Percentiles rank a stretch among this genome's conserved stretches.
Conservation (phyloP, 768 basidiomycete genomes). For the Lentinula sp. region DNA sequence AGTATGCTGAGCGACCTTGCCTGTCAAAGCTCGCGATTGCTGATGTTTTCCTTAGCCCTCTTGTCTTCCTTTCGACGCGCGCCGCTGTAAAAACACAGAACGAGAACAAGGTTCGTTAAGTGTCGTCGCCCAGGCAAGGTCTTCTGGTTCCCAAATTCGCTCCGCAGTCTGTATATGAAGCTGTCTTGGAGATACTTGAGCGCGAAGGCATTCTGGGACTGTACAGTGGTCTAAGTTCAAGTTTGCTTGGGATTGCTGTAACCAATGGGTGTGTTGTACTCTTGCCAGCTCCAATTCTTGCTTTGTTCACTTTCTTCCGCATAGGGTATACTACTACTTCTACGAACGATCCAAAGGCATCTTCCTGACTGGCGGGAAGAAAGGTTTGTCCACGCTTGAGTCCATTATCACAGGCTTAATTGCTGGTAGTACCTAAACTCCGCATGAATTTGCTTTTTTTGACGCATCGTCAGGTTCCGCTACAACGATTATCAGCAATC, state of each 20-base stretch:
- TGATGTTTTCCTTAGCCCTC: constrained; percentile 52
- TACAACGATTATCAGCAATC: constrained; percentile 86
- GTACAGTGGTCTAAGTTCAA: constrained; percentile 85
- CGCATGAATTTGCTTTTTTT: neutral
- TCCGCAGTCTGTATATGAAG: constrained; percentile 55
- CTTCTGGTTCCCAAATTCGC: constrained; percentile 3
- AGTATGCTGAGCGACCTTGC: constrained; percentile 40
- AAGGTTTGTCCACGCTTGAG: constrained; percentile 78
- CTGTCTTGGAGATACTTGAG: constrained; percentile 69
- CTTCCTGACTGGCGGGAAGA: constrained; percentile 46
- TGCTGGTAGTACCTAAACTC: constrained; percentile 48
- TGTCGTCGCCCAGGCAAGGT: neutral
- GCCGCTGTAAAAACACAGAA: constrained; percentile 87
- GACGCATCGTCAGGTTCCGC: constrained; percentile 56
- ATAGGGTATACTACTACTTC: constrained; percentile 90
- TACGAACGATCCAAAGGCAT: constrained; percentile 65
- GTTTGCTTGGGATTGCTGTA: constrained; percentile 84
- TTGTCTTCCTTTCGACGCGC: constrained; percentile 88
- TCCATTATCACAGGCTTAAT: constrained; percentile 85
- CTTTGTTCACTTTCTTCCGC: neutral
- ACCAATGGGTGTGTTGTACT: constrained; percentile 70
- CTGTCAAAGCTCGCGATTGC: neutral
- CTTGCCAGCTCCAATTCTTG: neutral
- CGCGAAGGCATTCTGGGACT: constrained; percentile 81
- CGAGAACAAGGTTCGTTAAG: constrained; percentile 55